Evolutionary conservation across 306 rosid genomes (phyloP), one percentile per base, ranked within the genome.

Genomic region (Ziziphus jujuba): DNA sequence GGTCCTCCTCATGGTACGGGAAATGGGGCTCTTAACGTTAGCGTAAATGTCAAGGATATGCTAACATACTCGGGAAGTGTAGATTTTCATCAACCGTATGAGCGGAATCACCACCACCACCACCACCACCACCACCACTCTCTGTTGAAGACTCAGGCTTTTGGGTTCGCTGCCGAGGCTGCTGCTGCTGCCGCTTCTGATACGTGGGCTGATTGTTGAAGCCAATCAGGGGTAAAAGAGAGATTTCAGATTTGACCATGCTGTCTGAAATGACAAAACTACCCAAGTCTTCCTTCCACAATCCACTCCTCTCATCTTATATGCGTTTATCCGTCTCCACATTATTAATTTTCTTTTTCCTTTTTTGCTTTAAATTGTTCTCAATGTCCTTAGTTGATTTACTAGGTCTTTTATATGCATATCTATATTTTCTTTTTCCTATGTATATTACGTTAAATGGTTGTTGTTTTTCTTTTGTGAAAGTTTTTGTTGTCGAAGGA

Each of bases 151-250:
- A 53, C 66, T 56, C 85, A 84, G 67, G 79, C 78, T 24, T 93
- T 84, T 70, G 99, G 92, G 60, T 88, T 81, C 62, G 59, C 76
- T 28, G 33, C 33, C 3, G 33, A 28, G 33, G 89, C 81, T 66
- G 43, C 87, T 71, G 81, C 85, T 69, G 89, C 81, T 66, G 43
- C 87, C 69, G 81, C 85, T 69, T 78, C 95, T 1, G 86, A 83
- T 34, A 73, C 85, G 4, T 89, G 96, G 96, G 82, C 45, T 40
- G 45, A 40, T 40, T 40, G 45, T 40, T 9, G 45, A 40, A 40
- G 6, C 24, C 24, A 8, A 4, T 16, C 2, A 61, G 71, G 45
- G 61, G 71, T 52, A 43, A 52, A 52, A 74, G 43, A 21, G 66
- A 48, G 57, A 65, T 24, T 23, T 65, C 19, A 6, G 1, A n/a